Conservation (phyloP, 2,329 filamentous ascomycete genomes). For the Talaromyces sp. region DNA sequence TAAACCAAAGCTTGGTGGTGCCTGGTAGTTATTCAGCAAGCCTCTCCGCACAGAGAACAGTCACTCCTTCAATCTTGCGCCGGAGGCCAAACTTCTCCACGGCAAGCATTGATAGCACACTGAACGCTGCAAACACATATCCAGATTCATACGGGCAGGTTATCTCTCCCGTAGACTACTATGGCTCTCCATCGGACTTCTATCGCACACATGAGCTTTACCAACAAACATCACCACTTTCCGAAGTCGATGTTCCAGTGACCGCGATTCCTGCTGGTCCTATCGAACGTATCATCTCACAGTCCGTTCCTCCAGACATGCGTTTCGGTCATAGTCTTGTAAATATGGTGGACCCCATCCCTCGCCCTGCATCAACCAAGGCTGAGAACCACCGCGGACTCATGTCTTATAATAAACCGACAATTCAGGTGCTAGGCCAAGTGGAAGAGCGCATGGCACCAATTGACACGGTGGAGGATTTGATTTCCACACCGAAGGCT, state of each 20-base stretch:
- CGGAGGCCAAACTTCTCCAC: slow-evolving; percentile 10
- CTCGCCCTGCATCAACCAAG: slow-evolving; percentile 41
- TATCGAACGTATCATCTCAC: slow-evolving; percentile 71
- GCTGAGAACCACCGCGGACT: slow-evolving; percentile 32
- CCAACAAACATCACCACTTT: slow-evolving; percentile 79
- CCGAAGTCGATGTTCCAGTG: slow-evolving; percentile 82
- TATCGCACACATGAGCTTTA: slow-evolving; percentile 44
- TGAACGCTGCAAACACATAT: slow-evolving; percentile 32
- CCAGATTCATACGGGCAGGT: slow-evolving; percentile 28
- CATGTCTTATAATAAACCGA: slow-evolving; percentile 18
- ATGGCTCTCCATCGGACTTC: slow-evolving; percentile 49
- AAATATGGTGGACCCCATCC: slow-evolving; percentile 38
- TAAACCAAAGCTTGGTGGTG: slow-evolving; percentile 26
- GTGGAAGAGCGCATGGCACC: slow-evolving; percentile 25
- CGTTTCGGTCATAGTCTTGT: slow-evolving; percentile 56
- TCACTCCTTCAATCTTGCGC: slow-evolving; percentile 24
- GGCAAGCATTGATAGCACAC: slow-evolving; percentile 10
- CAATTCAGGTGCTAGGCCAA: slow-evolving; percentile 20
- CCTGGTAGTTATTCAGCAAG: slow-evolving; percentile 17
- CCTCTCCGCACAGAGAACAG: slow-evolving; percentile 24
- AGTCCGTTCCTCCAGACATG: slow-evolving; percentile 94
- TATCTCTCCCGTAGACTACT: slow-evolving; percentile 56
- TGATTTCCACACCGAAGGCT: background rate
- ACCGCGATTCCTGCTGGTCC: slow-evolving; percentile 68
- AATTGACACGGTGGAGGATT: slow-evolving; percentile 27